A percentile compares a stretch with the other conserved stretches of the same genome.
phyloP scores from a whole-genome alignment of 2,329 filamentous ascomycete genomes.

The Lasiodiplodia theobromae region DNA sequence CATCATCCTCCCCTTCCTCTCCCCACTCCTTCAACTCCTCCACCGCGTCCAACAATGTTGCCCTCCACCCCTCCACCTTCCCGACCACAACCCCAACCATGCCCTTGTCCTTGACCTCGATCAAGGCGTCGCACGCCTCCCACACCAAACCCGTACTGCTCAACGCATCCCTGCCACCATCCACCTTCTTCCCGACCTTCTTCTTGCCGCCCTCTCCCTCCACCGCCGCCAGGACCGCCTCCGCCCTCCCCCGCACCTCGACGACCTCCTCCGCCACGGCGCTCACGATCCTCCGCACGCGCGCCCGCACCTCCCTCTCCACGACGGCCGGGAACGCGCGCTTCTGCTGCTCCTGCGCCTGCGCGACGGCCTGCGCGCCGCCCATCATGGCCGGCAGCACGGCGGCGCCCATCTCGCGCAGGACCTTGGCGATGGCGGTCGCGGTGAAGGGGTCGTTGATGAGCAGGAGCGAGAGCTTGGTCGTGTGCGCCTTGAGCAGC shows the following conservation, averaged over 20 bases:
- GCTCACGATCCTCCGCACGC: conserved; percentile 66
- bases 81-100: conserved; percentile 73
- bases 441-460: conserved; percentile 88
- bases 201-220: conserved; percentile 23
- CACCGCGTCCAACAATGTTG: conserved; percentile 80
- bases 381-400: conserved; percentile 79
- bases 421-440: conserved; percentile 72
- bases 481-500: conserved; percentile 81
- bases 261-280: conserved; percentile 66
- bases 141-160: conserved; percentile 79
- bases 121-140: conserved; percentile 79
- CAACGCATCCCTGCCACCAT: conserved; percentile 48
- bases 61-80: conserved; percentile 76
- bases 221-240: conserved; percentile 35
- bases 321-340: conserved; percentile 52
- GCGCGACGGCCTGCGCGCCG: conserved; percentile 54
- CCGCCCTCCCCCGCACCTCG: conserved; percentile 36
- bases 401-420: conserved; percentile 74
- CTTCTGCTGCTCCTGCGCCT: conserved; percentile 49
- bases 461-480: conserved; percentile 85
- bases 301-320: conserved; percentile 67
- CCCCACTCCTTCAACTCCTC: conserved; percentile 89
- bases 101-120: conserved; percentile 69
- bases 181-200: conserved; percentile 1
- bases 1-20: conserved; percentile 64